A percentile compares a stretch with the other conserved stretches of the same genome.
Conservation (phyloP, 495 filamentous ascomycete genomes). For the Penicillium ochrochloron region DNA sequence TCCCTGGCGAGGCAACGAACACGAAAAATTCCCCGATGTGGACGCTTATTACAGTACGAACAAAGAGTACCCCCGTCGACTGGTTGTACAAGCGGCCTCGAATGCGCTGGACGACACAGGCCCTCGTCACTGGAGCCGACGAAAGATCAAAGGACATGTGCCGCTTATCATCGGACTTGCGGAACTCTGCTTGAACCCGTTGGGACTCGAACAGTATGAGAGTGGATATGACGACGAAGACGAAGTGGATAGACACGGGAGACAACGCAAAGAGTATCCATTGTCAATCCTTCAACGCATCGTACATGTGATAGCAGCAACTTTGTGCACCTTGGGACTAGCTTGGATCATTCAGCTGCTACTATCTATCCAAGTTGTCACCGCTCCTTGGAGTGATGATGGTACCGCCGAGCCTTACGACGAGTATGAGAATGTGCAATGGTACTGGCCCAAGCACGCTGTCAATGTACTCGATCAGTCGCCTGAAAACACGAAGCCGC, state of each 20-base stretch:
- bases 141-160: conserved; percentile 12
- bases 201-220: conserved; percentile 16
- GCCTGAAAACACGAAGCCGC: conserved; percentile 13
- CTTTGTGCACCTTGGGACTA: conserved; percentile 13
- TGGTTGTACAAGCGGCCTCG: conserved; percentile 20
- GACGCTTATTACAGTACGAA: conserved; percentile 23
- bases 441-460: conserved; percentile 23
- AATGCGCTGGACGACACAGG: conserved; percentile 6
- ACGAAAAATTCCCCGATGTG: conserved; percentile 19
- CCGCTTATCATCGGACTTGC: conserved; percentile 15
- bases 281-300: conserved; percentile 5
- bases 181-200: conserved; percentile 21
- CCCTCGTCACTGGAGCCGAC: conserved; percentile 18
- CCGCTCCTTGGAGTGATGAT: conserved; percentile 18
- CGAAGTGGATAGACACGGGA: not conserved
- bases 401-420: conserved; percentile 13
- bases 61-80: conserved; percentile 21
- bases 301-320: conserved; percentile 14
- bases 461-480: conserved; percentile 24
- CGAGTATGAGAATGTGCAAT: conserved; percentile 20
- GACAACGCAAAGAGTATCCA: not conserved
- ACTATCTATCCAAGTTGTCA: conserved; percentile 16
- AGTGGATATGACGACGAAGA: conserved; percentile 12
- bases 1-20: conserved; percentile 14
- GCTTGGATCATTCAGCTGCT: conserved; percentile 23